A percentile compares a stretch with the other conserved stretches of the same genome.
These are phyloP conservation scores for Flaveria linearis DNA, from an alignment of 129 eudicot genomes.

Conservation along the genomic window DNA sequence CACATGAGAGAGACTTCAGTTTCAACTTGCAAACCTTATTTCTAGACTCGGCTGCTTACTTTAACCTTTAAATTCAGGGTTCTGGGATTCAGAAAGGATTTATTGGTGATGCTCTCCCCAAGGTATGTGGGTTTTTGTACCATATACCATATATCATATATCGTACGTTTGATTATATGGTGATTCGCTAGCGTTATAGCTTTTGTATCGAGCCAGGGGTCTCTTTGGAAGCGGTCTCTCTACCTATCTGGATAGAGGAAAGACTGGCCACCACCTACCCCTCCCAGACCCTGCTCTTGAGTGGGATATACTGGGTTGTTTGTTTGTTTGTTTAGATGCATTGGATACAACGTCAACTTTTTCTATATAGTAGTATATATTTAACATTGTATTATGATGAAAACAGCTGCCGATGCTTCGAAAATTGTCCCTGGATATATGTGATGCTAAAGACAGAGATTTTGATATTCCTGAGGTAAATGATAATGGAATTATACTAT, in stretches of 20 bases:
- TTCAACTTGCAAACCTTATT: not conserved
- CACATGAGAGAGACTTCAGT: not conserved
- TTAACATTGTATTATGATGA: conserved; percentile 21
- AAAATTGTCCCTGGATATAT: conserved; percentile 70
- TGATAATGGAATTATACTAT: not conserved
- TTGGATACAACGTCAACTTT: not conserved
- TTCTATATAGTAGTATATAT: not conserved
- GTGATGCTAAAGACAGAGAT: conserved; percentile 77
- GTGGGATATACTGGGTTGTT: no score
- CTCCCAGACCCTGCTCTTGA: no score
- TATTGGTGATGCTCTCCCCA: conserved; percentile 52
- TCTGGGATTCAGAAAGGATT: conserved; percentile 58
- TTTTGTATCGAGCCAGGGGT: no score
- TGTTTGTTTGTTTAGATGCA: not conserved
- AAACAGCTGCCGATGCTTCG: conserved; percentile 88
- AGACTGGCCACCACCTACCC: no score
- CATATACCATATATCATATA: no score
- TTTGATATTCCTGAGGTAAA: conserved; percentile 66
- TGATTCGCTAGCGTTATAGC: no score
- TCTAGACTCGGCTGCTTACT: conserved; percentile 16
- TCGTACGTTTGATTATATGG: no score
- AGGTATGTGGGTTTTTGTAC: conserved; percentile 40
- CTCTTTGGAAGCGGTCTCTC: no score
- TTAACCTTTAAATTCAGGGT: conserved; percentile 55
- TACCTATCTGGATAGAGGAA: no score